A percentile compares a stretch with the other conserved stretches of the same genome.
phyloP scores from a whole-genome alignment of 352 stramenopile genomes.

The Thalassiosira mediterranea region DNA sequence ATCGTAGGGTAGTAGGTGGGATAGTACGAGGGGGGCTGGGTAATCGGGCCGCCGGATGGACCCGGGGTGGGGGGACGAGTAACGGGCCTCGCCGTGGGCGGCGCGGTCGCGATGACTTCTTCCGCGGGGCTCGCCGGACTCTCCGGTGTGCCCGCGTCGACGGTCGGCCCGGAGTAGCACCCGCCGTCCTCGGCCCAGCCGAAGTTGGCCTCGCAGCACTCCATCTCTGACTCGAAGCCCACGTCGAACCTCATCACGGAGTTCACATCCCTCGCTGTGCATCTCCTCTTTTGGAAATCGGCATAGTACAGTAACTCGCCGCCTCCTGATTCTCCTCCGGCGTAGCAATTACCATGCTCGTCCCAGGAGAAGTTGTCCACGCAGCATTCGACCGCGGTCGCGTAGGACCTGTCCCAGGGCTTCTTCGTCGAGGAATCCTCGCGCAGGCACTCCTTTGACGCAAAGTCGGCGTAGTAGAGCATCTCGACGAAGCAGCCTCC shows the following conservation, averaged over 20 bases:
- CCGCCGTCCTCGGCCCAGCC: not conserved
- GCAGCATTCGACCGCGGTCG: not conserved
- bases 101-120: too few relatives aligned
- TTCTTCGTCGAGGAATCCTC: slow-evolving; percentile 1
- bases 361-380: not conserved
- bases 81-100: too few relatives aligned
- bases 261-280: not conserved
- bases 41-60: too few relatives aligned
- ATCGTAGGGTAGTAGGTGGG: too few relatives aligned
- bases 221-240: not conserved
- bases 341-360: not conserved
- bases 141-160: too few relatives aligned
- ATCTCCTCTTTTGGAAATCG: slow-evolving; percentile 3
- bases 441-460: not conserved
- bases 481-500: not conserved
- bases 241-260: not conserved
- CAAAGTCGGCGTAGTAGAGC: slow-evolving; percentile 2
- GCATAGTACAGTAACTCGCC: slow-evolving; percentile 5
- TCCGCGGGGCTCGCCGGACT: too few relatives aligned
- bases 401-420: not conserved
- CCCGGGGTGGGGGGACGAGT: too few relatives aligned
- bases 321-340: not conserved
- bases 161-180: not conserved
- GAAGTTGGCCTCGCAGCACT: slow-evolving; percentile 4
- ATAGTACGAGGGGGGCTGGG: too few relatives aligned